Evolutionary conservation across 2,329 filamentous ascomycete species (phyloP), one percentile per base, ranked within the genome.

Genomic region (Dichotomopilus funicola): DNA sequence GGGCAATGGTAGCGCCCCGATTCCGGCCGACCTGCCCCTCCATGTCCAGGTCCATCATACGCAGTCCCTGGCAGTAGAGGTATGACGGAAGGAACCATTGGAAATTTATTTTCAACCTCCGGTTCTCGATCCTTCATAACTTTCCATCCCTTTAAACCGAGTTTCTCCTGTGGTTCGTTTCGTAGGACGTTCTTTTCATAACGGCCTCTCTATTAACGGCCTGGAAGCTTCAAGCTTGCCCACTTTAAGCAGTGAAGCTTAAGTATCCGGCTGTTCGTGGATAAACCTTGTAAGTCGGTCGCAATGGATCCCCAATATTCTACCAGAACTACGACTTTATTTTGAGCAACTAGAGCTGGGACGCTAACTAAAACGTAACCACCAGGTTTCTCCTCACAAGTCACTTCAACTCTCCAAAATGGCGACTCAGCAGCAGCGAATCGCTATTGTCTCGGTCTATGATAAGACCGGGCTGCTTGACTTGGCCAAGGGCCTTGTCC

Each of bases 391-490:
- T 45, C 36, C n/a, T 51, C 48, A 55, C 55, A 51, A 27, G 19
- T 53, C 42, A 63, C 36, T 54, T 45, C 38, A 55, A 43, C 11
- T 8, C 33, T 48, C 60, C 61, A 62, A 58, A 35, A 74, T 75
- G 72, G 61, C 61, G 19, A 27, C 19, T 56, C 58, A 58, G 57
- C 66, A 72, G 58, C 80, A 82, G 70, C 78, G 80, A 69, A 81
- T 81, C 79, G 94, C 94, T 64, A 97, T 99, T 70, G 81, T 99
- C 71, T 97, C 92, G 63, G 94, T 97, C 78, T 97, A 94, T 72
- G 90, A 99, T 81, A 99, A 99, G 85, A 97, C 92, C 55, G 94
- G 91, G 59, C 82, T 96, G 63, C 77, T 96, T 64, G 91, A 96
- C 74, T 80, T 96, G 65, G 90, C 91, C 67, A 95, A 95, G 75